These are phyloP conservation scores for Coemansia sp. DNA, from an alignment of 192 early-diverging fungal species.

Conservation along the genomic window DNA sequence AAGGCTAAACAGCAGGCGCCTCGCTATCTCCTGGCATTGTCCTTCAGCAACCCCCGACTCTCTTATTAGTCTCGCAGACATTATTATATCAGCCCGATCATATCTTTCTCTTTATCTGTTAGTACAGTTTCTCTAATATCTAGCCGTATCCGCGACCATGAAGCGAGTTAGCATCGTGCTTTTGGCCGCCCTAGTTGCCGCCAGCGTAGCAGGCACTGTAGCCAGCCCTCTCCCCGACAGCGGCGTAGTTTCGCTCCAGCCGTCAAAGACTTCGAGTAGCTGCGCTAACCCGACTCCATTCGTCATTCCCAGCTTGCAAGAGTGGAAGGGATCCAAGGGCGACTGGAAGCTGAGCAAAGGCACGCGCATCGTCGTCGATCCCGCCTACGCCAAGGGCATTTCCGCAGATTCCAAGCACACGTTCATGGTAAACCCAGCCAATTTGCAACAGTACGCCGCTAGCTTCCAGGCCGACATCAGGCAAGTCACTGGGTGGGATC, in stretches of 20 bases:
- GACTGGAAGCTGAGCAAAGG: slow-evolving; percentile 32
- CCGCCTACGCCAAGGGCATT: slow-evolving; percentile 34
- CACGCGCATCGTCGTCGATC: slow-evolving; percentile 45
- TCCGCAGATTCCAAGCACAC: slow-evolving; percentile 29
- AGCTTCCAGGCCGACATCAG: slow-evolving; percentile 44
- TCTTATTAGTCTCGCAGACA: not conserved
- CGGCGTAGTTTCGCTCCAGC: slow-evolving; percentile 4
- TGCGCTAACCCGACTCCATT: slow-evolving; percentile 43
- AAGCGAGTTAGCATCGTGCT: slow-evolving; percentile 29
- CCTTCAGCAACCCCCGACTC: not conserved
- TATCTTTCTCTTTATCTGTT: not conserved
- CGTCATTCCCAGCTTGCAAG: slow-evolving; percentile 45
- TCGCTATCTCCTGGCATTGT: not conserved
- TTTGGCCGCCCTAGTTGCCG: slow-evolving; percentile 35
- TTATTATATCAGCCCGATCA: not conserved
- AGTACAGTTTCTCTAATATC: not conserved
- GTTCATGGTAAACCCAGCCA: slow-evolving; percentile 45
- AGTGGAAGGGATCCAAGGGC: slow-evolving; percentile 43
- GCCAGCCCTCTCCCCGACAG: slow-evolving; percentile 31
- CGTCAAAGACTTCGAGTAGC: slow-evolving; percentile 6
- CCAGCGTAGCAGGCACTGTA: slow-evolving; percentile 21
- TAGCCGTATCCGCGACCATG: slow-evolving; percentile 12
- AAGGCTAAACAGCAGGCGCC: not conserved
- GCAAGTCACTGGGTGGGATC: slow-evolving; percentile 31
- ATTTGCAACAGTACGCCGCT: slow-evolving; percentile 34